Base-by-base conservation (phyloP, 441 rosid species). In the Erodium trifolium region DNA sequence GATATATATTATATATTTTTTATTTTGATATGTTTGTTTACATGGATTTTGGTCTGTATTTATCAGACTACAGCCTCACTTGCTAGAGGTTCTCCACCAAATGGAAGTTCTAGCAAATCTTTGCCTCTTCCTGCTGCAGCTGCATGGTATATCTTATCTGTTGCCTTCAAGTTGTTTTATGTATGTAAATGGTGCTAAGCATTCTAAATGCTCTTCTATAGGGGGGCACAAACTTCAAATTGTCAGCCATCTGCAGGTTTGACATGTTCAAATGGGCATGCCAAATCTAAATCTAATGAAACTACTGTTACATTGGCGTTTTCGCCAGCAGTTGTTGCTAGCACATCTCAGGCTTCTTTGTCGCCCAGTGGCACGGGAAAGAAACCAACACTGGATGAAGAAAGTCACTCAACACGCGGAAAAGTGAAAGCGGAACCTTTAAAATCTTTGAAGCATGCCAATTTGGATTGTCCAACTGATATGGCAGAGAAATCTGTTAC, bases 121-220 rank as follows among this genome's bases (percentile, higher is more conserved):
- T 10, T 45, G 51, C 51, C 51, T 35, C 97, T 92, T 70, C 99
- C 98, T 76, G 92, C 94, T 55, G 97, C 88, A 45, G 91, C 98
- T 3, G 86, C 98, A 73, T 94, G 98, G 99, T 89, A 81, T 76
- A 55, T 17, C 65, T 41, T 67, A 5, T 13, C 13, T 68, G 2
- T 66, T 45, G 67, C 59, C 2, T 23, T 35, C 27, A 14, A 27
- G 8, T 45, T 49, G 67, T 0, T 2, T 51, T 63, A 39, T 16
- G 1, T 41, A 9, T 0, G 51, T 55, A 59, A 23, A 63, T 65
- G 37, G 43, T 57, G 63, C 76, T 81, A 64, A 76, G 75, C 43
- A 9, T 60, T 12, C 29, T 69, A 18, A 47, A 45, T 75, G 13
- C 74, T 39, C 43, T 37, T 37, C 9, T 35, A n/a, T 80, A 94